Base-by-base conservation (phyloP, 2,329 filamentous ascomycete genomes). In the Pezicula carpinea region DNA sequence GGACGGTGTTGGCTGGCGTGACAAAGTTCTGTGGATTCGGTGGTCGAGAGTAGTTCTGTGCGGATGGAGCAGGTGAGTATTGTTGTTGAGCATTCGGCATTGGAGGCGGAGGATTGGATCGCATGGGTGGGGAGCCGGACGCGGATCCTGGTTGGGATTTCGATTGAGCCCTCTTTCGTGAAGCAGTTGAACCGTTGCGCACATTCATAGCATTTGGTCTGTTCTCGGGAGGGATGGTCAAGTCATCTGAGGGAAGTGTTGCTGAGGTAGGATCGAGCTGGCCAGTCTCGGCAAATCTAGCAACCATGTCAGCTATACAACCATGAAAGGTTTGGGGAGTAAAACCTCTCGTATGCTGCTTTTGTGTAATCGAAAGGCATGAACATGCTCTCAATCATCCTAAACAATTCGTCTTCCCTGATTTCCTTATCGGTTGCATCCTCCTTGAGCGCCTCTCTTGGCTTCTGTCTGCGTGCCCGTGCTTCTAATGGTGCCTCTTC, bases 381-480 rank as follows among this genome's bases (percentile, higher is more conserved):
- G 63, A 97, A 99, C 60, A 96, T 86, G 4, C 81, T 87, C 67
- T 99, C 93, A 52, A 99, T 96, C 79, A 95, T 87, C 54, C 83
- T 83, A 65, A 97, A 93, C 18, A 97, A 76, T 66, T 96, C 91
- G 53, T 99, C 92, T 57, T 95, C 90, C 18, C 91, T 80, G 47
- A 96, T 95, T 65, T 99, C 92, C 66, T 95, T 92, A 35, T 90
- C 88, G 0, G 92, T 95, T 1, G 93, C 93, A 69, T 97, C 92
- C 3, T 95, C 89, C 67, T 93, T 92, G 63, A 99, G 72, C 55
- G 88, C 85, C 55, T 95, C 91, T 53, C 93, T 79, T 2, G 93
- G 93, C 67, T 97, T 96, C 66, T 97, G 93, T 62, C 92, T 83
- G 57, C 93, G 80, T 43, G 93, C 90, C 60, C 93, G 79, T 46